Base-by-base conservation (phyloP, 352 stramenopile species). In the Pythium insidiosum region DNA sequence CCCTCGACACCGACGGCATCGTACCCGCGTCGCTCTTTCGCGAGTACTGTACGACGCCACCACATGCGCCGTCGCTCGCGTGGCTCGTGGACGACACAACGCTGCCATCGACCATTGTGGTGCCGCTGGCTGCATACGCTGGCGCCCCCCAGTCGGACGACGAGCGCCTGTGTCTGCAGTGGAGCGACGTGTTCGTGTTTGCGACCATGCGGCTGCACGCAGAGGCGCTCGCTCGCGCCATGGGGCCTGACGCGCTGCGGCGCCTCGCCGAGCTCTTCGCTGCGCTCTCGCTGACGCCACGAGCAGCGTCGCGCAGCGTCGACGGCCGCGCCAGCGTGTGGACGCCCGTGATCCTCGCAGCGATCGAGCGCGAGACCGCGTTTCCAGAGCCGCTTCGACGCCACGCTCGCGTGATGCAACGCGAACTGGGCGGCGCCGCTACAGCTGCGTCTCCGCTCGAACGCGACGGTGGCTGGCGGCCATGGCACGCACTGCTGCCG, bases 361-460 rank as follows among this genome's bases (percentile, higher is more conserved):
- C 28, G 9, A 33, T 33, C 28, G 28, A 33, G 9, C 28, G 9
- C 28, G 9, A 9, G 28, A 33, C 28, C 9, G 9, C 28, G 28
- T 33, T 33, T 33, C 28, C 28, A 9, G 28, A 33, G 28, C 28
- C 28, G 15, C 15, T 33, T 33, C 28, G 28, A 33, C 28, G 28
- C 15, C 28, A 33, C 28, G 15, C 15, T 9, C 28, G 28, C 9
- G 28, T 15, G 9, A 9, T 33, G 28, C 28, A 33, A 33, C 28
- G 28, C 28, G 28, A 13, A 33, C 1, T 22, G 41, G 26, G 30
- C 40, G 6, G 54, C 45, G 53, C 29, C 43, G 29, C 26, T 43
- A 31, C 50, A 69, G n/a, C 57, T 77, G 5, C 23, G 40, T 2
- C 45, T 72, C 10, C 46, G 61, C 7, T 30, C 76, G 2, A 49